A percentile compares a stretch with the other conserved stretches of the same genome.
phyloP scores from a whole-genome alignment of 192 early-diverging fungal genomes.

The Phycomyces nitens region DNA sequence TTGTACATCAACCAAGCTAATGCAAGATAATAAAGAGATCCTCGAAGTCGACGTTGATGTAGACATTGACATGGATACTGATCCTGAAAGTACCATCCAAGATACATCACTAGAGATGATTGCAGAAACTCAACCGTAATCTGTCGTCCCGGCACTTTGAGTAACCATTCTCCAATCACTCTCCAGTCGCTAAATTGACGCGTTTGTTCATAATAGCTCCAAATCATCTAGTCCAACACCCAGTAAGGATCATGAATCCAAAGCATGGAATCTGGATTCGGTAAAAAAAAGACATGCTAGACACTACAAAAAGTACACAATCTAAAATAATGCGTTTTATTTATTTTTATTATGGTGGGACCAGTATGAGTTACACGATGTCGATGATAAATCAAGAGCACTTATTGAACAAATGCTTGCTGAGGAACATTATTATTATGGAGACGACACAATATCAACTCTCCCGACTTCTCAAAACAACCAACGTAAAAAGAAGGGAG shows the following conservation, averaged over 20 bases:
- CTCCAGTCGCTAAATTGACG: slow-evolving; percentile 2
- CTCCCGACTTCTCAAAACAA: neutral
- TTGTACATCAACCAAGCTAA: neutral
- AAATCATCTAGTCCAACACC: neutral
- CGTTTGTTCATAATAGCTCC: neutral
- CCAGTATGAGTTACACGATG: slow-evolving; percentile 23
- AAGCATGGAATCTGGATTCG: neutral
- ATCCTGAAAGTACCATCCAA: neutral
- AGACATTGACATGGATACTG: neutral
- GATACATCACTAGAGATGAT: neutral
- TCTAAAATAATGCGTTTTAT: neutral
- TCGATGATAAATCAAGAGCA: slow-evolving; percentile 51
- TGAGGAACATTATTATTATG: slow-evolving; percentile 59
- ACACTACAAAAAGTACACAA: too few relatives aligned
- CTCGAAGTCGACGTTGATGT: neutral
- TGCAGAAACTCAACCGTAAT: neutral
- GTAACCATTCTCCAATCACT: neutral
- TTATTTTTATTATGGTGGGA: neutral
- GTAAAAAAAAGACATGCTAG: too few relatives aligned
- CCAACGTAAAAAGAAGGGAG: slow-evolving; percentile 8
- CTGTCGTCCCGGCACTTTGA: neutral
- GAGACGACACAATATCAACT: slow-evolving; percentile 24
- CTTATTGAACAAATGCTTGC: slow-evolving; percentile 63
- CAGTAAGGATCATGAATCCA: neutral
- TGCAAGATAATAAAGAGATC: neutral